phyloP scores from a whole-genome alignment of 2,329 filamentous ascomycete species.

The Calonectria montana region DNA sequence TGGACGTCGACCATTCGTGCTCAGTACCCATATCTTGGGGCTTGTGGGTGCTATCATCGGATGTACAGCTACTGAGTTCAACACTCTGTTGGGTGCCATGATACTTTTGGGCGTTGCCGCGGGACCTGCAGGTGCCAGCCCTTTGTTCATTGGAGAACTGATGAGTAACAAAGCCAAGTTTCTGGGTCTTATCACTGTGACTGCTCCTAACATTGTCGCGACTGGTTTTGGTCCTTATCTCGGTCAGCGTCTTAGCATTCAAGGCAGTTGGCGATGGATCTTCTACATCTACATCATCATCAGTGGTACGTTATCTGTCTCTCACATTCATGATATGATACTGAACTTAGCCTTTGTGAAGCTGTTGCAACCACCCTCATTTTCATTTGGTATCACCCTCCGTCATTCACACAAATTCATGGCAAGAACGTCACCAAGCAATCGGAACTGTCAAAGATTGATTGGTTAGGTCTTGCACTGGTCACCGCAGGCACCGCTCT shows the following conservation, averaged over 20 bases:
- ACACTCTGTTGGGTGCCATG: background rate
- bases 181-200: background rate
- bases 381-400: background rate
- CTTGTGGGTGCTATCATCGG: background rate
- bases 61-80: background rate
- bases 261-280: background rate
- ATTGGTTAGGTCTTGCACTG: background rate
- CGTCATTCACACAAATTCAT: background rate
- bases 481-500: background rate
- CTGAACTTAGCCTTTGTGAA: background rate
- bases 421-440: background rate
- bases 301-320: background rate
- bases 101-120: background rate
- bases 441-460: background rate
- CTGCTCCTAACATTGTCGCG: background rate
- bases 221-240: background rate
- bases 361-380: background rate
- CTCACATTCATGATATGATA: background rate
- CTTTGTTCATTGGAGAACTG: slow-evolving; percentile 1
- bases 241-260: background rate
- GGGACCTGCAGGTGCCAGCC: background rate
- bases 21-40: background rate
- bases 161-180: background rate
- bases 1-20: background rate
- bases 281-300: background rate